A percentile compares a stretch with the other conserved stretches of the same genome.
Evolutionary conservation across 2,329 filamentous ascomycete genomes (phyloP).

Genomic region (Neonectria coccinea): DNA sequence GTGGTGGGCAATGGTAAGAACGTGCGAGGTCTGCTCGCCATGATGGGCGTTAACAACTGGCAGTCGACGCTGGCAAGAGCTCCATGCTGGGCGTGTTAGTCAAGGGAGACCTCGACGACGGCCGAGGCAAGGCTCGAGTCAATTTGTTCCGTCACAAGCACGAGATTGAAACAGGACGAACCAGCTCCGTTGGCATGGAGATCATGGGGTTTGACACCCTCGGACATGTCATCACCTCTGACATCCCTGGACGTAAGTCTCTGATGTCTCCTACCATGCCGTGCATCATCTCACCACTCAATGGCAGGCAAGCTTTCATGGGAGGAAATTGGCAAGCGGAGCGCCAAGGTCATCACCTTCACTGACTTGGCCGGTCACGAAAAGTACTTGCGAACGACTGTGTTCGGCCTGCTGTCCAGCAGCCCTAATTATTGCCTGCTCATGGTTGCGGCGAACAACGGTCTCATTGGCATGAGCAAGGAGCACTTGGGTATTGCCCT

Average conservation of each 20-base stretch:
- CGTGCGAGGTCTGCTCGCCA: not conserved
- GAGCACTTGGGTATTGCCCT: constrained; percentile 96
- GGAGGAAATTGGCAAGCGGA: constrained; percentile 97
- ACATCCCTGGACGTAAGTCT: constrained; percentile 80
- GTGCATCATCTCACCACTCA: constrained; percentile 31
- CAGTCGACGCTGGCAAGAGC: constrained; percentile 95
- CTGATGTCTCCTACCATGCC: no score
- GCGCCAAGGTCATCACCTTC: constrained; percentile 96
- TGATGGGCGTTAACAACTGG: constrained; percentile 29
- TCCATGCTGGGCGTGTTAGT: constrained; percentile 96
- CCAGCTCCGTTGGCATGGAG: constrained; percentile 97
- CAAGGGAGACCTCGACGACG: constrained; percentile 95
- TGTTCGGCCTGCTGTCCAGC: constrained; percentile 93
- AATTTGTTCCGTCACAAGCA: constrained; percentile 98
- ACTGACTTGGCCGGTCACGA: constrained; percentile 96
- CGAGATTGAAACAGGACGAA: constrained; percentile 94
- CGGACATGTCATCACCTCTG: constrained; percentile 84
- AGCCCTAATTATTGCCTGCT: constrained; percentile 97
- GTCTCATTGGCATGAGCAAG: constrained; percentile 97
- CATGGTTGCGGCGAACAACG: constrained; percentile 99
- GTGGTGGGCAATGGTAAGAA: constrained; percentile 89
- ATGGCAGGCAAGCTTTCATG: constrained; percentile 77
- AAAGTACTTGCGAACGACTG: constrained; percentile 92
- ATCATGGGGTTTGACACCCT: constrained; percentile 96
- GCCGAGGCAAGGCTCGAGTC: constrained; percentile 90